Conservation (phyloP, 345 rosid genomes). For the Populus nigra region DNA sequence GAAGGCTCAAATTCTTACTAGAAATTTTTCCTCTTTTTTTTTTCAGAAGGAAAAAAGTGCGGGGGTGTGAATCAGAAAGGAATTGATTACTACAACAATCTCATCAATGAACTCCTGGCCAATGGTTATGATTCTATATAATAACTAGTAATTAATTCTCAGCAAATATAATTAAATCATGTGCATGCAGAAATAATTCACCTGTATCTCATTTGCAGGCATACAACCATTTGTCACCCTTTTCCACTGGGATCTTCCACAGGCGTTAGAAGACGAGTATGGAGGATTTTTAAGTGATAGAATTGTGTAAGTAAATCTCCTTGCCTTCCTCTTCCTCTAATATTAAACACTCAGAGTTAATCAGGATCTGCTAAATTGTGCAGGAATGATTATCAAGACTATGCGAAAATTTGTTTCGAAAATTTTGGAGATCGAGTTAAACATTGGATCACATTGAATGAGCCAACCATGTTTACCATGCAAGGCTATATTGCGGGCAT, state of each 20-base stretch:
- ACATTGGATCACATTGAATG: slow-evolving; percentile 17
- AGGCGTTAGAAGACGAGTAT: background rate
- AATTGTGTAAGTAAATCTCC: background rate
- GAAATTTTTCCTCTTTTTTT: background rate
- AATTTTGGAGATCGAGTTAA: slow-evolving; percentile 26
- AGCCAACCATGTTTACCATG: background rate
- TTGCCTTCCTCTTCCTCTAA: no score
- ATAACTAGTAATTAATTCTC: background rate
- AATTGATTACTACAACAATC: slow-evolving; percentile 29
- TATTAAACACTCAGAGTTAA: no score
- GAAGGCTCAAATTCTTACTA: no score
- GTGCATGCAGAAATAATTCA: no score
- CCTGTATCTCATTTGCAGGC: background rate
- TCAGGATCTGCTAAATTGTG: background rate
- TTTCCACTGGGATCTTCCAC: slow-evolving; percentile 2
- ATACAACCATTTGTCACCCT: slow-evolving; percentile 1
- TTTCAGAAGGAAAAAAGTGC: slow-evolving; percentile 21
- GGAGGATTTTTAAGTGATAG: background rate
- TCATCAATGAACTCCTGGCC: slow-evolving; percentile 22
- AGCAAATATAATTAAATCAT: background rate
- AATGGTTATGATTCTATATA: slow-evolving; percentile 8
- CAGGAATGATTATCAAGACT: slow-evolving; percentile 16
- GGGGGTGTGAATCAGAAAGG: slow-evolving; percentile 30
- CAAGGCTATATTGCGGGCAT: background rate
- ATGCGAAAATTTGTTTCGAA: slow-evolving; percentile 9